These are phyloP conservation scores for Cryptococcus sp. DNA, from an alignment of 1,284 basidiomycete species.

Conservation along the genomic window DNA sequence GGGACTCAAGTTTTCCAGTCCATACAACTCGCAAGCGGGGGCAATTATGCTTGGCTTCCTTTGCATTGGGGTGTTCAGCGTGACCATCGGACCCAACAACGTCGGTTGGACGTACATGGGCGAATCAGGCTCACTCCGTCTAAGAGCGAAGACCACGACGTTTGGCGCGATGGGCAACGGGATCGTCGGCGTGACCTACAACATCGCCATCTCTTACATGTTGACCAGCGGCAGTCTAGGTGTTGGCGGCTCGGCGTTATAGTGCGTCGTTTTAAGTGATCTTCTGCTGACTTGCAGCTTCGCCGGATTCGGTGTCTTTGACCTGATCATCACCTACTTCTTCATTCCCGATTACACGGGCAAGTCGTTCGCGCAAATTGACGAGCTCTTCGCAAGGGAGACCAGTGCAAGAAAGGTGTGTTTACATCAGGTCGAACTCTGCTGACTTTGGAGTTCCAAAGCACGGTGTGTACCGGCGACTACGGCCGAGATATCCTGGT, in stretches of 20 bases:
- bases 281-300: no score
- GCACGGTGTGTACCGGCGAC: no score
- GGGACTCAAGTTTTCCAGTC: no score
- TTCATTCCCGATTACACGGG: slow-evolving; percentile 25
- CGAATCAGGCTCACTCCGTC: slow-evolving; percentile 1
- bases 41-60: background rate
- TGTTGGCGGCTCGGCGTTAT: no score
- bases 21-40: no score
- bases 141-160: background rate
- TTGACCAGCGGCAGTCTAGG: background rate
- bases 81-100: background rate
- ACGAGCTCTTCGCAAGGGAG: slow-evolving; percentile 12
- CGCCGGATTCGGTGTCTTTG: slow-evolving; percentile 4
- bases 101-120: background rate
- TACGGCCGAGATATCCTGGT: no score
- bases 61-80: background rate
- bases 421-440: no score
- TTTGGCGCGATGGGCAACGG: slow-evolving; percentile 1
- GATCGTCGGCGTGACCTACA: background rate
- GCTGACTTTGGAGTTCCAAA: no score
- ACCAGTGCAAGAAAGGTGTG: slow-evolving; percentile 1
- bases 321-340: slow-evolving; percentile 11
- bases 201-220: slow-evolving; percentile 4
- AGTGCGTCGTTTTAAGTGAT: no score
- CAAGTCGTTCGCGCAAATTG: slow-evolving; percentile 12